Evolutionary conservation across 441 rosid genomes (phyloP).

Genomic region (Pelargonium cotyledonis): DNA sequence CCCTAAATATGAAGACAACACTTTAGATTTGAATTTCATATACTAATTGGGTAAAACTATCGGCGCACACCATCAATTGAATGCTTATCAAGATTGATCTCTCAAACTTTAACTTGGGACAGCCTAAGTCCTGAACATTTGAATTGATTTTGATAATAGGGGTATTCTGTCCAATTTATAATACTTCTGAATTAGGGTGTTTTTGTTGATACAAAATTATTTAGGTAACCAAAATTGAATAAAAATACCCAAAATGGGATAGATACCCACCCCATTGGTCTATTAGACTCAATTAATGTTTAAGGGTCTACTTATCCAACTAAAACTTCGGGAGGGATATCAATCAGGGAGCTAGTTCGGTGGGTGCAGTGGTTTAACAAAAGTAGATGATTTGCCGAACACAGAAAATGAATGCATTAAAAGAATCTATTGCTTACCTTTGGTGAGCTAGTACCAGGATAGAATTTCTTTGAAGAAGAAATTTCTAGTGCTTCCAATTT

Average conservation of each 20-base stretch:
- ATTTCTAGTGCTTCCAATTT: conserved; percentile 24
- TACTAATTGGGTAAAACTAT: background rate
- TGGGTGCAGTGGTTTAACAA: background rate
- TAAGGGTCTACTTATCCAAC: background rate
- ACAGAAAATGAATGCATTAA: background rate
- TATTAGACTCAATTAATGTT: background rate
- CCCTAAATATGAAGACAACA: conserved; percentile 22
- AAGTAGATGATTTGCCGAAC: background rate
- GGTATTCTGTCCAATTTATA: too few relatives aligned
- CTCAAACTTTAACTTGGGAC: too few relatives aligned
- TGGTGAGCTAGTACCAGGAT: conserved; percentile 14
- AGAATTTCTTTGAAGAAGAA: conserved; percentile 22
- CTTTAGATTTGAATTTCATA: background rate
- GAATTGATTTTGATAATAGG: background rate
- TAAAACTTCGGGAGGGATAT: background rate
- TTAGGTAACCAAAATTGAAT: too few relatives aligned
- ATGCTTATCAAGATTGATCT: too few relatives aligned
- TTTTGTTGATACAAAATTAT: too few relatives aligned
- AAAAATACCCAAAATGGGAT: background rate
- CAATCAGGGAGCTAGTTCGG: background rate
- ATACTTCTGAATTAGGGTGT: too few relatives aligned
- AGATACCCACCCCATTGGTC: background rate
- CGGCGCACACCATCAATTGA: too few relatives aligned
- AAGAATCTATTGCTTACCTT: conserved; percentile 23
- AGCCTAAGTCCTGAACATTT: background rate